A percentile compares a stretch with the other conserved stretches of the same genome.
Conservation (phyloP, 2,329 filamentous ascomycete species). For the Colletotrichum chrysophilum region DNA sequence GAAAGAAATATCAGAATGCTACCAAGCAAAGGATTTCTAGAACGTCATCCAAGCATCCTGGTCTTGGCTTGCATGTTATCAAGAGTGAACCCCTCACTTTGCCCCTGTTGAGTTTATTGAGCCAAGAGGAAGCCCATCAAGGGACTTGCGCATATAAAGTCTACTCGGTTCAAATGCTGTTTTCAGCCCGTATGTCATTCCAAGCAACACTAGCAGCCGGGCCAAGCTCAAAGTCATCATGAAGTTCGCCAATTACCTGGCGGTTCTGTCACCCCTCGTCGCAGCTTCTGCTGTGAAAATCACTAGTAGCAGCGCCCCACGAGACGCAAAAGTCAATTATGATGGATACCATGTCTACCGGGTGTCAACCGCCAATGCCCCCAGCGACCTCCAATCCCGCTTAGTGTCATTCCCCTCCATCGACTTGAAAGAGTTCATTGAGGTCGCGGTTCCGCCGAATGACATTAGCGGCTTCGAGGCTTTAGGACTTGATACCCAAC, state of each 20-base stretch:
- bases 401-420: constrained; percentile 26
- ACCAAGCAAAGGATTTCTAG: background rate
- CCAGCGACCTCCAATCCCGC: constrained; percentile 23
- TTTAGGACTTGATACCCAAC: constrained; percentile 27
- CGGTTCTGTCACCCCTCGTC: background rate
- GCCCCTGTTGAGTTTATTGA: background rate
- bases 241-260: constrained; percentile 7
- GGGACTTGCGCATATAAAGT: background rate
- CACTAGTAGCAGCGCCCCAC: background rate
- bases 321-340: constrained; percentile 27
- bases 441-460: constrained; percentile 35
- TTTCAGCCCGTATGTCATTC: background rate
- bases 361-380: constrained; percentile 22
- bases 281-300: background rate
- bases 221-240: background rate
- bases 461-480: constrained; percentile 30
- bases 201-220: background rate
- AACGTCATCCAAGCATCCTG: constrained; percentile 2
- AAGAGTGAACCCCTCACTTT: constrained; percentile 9
- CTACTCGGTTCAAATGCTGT: background rate
- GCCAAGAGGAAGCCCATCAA: background rate
- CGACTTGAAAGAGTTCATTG: constrained; percentile 31
- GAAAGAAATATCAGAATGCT: background rate
- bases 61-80: constrained; percentile 16
- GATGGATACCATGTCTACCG: constrained; percentile 38